These are phyloP conservation scores for Sistotremastrum suecicum DNA, from an alignment of 768 basidiomycete species.

Conservation along the genomic window DNA sequence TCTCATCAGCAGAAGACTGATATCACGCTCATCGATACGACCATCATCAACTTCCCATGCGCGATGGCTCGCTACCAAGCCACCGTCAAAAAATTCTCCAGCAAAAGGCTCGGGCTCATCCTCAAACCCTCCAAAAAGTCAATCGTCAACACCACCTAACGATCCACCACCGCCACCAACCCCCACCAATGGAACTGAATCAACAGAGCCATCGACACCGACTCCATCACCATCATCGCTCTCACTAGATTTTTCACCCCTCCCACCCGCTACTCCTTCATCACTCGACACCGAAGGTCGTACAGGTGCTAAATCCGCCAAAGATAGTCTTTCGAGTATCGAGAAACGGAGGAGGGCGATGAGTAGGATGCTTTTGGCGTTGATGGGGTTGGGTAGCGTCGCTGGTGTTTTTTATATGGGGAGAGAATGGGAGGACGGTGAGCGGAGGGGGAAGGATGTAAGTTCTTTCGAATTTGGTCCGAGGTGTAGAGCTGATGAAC, in stretches of 20 bases:
- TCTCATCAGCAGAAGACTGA: no score
- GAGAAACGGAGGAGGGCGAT: conserved; percentile 54
- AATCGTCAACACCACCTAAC: neutral
- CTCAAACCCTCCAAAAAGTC: neutral
- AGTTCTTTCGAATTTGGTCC: conserved; percentile 13
- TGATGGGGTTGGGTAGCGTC: conserved; percentile 42
- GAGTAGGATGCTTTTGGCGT: conserved; percentile 37
- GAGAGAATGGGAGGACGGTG: conserved; percentile 63
- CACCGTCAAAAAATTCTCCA: neutral
- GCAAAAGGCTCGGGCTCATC: no score
- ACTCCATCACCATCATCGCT: conserved; percentile 18
- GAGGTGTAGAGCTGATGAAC: neutral
- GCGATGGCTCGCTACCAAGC: neutral
- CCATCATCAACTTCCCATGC: neutral
- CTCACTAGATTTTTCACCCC: conserved; percentile 54
- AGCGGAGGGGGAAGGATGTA: conserved; percentile 53
- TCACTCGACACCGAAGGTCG: conserved; percentile 18
- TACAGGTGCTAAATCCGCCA: conserved; percentile 69
- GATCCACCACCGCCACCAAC: neutral
- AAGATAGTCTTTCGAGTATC: conserved; percentile 62
- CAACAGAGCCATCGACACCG: no score
- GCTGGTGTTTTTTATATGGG: conserved; percentile 54
- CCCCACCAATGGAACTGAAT: neutral
- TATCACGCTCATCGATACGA: neutral
- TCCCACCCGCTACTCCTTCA: neutral